phyloP scores from a whole-genome alignment of 2,329 filamentous ascomycete genomes.

The Aspergillus vadensis region DNA sequence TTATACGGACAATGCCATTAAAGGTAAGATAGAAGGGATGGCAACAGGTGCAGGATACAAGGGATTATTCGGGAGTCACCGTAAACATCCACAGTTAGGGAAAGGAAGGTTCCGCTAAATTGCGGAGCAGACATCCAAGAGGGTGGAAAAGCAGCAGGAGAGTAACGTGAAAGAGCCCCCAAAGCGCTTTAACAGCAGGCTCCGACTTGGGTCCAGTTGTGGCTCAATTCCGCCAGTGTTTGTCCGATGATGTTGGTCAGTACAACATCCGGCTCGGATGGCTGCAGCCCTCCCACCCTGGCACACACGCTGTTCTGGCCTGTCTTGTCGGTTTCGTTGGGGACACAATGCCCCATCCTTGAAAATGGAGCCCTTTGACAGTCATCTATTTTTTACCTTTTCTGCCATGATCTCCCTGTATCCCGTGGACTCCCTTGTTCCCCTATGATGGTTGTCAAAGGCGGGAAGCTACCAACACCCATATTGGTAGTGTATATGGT shows the following conservation, averaged over 20 bases:
- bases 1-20: not conserved
- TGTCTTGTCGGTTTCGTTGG: constrained; percentile 9
- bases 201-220: constrained; percentile 9
- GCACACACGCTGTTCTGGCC: constrained; percentile 12
- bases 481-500: not conserved
- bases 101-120: not conserved
- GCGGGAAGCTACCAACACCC: not conserved
- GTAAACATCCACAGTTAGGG: not conserved
- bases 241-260: constrained; percentile 26
- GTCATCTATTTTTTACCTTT: not conserved
- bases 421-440: not conserved
- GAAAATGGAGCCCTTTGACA: not conserved
- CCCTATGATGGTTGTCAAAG: not conserved
- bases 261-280: constrained; percentile 27
- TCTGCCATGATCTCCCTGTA: not conserved
- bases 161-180: constrained; percentile 2
- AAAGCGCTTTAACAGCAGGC: not conserved
- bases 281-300: constrained; percentile 24
- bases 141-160: constrained; percentile 2
- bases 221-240: constrained; percentile 21
- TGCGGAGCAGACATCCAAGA: not conserved
- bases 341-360: not conserved
- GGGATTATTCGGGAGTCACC: not conserved
- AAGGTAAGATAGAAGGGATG: not conserved
- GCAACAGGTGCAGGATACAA: not conserved